Evolutionary conservation across 108 stramenopile genomes (phyloP), one percentile per base, ranked within the genome.

Genomic region (Cyclotella kingstonii): DNA sequence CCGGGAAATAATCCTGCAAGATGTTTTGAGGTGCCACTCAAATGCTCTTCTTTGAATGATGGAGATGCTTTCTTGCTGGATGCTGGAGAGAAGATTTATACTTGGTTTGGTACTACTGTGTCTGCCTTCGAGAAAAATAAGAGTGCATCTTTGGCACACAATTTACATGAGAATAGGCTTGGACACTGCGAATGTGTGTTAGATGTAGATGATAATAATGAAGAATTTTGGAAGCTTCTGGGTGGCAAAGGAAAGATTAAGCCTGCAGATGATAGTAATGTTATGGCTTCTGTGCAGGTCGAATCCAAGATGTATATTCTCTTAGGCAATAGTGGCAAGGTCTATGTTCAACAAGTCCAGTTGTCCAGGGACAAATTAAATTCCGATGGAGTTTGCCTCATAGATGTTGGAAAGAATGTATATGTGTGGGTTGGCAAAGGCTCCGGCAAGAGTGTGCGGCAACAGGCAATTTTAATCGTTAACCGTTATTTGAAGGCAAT

Each of bases 1-100:
- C 72, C 55, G 45, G 45, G 45, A 21, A 14, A 62, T n/a, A 81
- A 89, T 54, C 58, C 76, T 18, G 78, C 84, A 22, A 66, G 78
- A 19, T 64, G 88, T 52, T 76, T 78, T 25, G 81, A 94, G 71
- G 83, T 93, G 2, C 74, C 77, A 0, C 50, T 83, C 22, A 64
- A 68, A 12, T 72, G 68, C 52, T 52, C 51, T 7, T 84, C 81
- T 50, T 70, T 96, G 49, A 92, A 96, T 69, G 63, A 76, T 27
- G 90, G 91, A 22, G 93, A 92, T 70, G 83, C 85, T 17, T 97
- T 96, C 57, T 71, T 96, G 31, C 81, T 97, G n/a, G 94, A 87
- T 60, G 78, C 60, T 6, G 92, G 86, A 42, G 66, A 68, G 58
- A 70, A 81, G 44, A 81, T 97, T 12, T 97, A 84, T 80, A 70